Evolutionary conservation across 495 filamentous ascomycete species (phyloP), one percentile per base, ranked within the genome.

Genomic region (Aspergillus nanangensis): DNA sequence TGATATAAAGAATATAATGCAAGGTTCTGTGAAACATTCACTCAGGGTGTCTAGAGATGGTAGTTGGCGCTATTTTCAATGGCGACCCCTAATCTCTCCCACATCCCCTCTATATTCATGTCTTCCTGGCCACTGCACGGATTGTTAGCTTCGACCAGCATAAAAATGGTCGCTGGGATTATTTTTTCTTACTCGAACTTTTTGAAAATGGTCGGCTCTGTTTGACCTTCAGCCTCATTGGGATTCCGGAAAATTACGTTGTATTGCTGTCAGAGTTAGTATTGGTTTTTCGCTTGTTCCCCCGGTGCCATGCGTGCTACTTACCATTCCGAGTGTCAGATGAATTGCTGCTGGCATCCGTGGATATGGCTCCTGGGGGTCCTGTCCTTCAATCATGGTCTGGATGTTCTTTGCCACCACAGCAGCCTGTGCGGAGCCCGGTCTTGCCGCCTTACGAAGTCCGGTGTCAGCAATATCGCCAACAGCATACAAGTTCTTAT

Each of bases 381-480:
- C 25, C 5, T 31, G 40, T 0, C 62, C 66, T 44, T 66, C 65
- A 22, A 80, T 77, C 52, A 72, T 49, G 1, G 67, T 45, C 24
- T 71, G 37, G 8, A 85, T 78, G 38, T 85, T 85, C 33, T 67
- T 66, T 3, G 67, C 67, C 1, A 76, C 78, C 4, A 78, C 58
- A 3, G 57, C 65, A 4, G 77, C 74, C 54, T 85, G 81, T 10
- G 65, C 62, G 5, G 65, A 52, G 1, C 70, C 72, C 0, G 78
- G 76, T 11, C 79, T 62, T 11, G 76, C 76, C 40, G 77, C 81
- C 38, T 76, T 80, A 29, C 74, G 72, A 1, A 74, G 72, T 13
- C 74, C 71, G 1, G 78, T 79, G 35, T 79, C 74, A 5, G 80
- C 79, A 18, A 85, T 80, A 50, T 85, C 81, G 1, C 81, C 81